A percentile compares a stretch with the other conserved stretches of the same genome.
Evolutionary conservation across 2,329 filamentous ascomycete genomes (phyloP).

Genomic region (Colletotrichum sp.): DNA sequence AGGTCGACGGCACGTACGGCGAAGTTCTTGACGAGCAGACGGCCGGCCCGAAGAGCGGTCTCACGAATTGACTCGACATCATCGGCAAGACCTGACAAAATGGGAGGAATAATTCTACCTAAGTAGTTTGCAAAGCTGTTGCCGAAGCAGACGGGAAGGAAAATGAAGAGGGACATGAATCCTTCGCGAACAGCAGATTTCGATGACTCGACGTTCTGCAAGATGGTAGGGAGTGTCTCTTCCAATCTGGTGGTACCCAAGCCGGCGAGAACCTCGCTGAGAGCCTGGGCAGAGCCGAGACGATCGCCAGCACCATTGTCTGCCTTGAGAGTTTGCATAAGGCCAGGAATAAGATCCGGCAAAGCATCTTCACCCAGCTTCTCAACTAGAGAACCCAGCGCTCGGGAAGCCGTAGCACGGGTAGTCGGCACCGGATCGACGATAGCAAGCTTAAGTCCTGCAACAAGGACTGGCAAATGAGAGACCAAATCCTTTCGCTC

Average conservation of each 20-base stretch:
- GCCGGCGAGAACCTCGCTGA: constrained; percentile 94
- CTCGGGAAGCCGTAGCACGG: constrained; percentile 93
- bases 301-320: constrained; percentile 96
- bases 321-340: constrained; percentile 97
- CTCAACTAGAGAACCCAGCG: constrained; percentile 94
- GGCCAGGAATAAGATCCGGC: constrained; percentile 93
- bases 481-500: constrained; percentile 92
- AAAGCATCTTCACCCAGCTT: constrained; percentile 97
- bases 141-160: constrained; percentile 97
- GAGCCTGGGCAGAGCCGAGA: constrained; percentile 92
- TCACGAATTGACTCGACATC: constrained; percentile 97
- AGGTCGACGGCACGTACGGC: constrained; percentile 93
- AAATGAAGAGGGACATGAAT: constrained; percentile 99
- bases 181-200: constrained; percentile 93
- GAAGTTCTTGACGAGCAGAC: constrained; percentile 97
- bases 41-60: constrained; percentile 91
- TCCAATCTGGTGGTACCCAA: constrained; percentile 91
- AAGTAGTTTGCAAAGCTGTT: constrained; percentile 98
- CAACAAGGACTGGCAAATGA: constrained; percentile 90
- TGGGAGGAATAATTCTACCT: constrained; percentile 92
- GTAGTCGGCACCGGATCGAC: constrained; percentile 97
- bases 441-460: constrained; percentile 85
- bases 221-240: constrained; percentile 92
- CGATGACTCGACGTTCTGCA: constrained; percentile 92
- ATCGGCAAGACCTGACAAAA: constrained; percentile 91